These are phyloP conservation scores for Closterium sp. DNA, from an alignment of 139 green algal genomes.

Conservation along the genomic window DNA sequence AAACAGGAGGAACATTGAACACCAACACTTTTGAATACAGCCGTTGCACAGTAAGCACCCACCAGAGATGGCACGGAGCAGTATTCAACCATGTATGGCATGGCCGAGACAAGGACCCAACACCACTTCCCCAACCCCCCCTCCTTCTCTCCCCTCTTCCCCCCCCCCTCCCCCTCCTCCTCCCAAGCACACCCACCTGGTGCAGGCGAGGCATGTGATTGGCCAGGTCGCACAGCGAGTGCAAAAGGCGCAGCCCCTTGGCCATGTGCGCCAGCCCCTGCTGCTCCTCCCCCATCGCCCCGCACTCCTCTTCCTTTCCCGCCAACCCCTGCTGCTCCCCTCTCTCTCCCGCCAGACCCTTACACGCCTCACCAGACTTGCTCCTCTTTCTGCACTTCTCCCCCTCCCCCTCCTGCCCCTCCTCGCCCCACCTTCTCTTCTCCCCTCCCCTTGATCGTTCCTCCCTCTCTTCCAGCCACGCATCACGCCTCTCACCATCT, in stretches of 20 bases:
- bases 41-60: too few species aligned
- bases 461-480: not conserved
- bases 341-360: not conserved
- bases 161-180: too few species aligned
- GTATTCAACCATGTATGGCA: too few species aligned
- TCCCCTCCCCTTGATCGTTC: not conserved
- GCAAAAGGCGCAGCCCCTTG: not conserved
- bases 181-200: not conserved
- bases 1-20: too few species aligned
- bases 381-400: not conserved
- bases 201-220: not conserved
- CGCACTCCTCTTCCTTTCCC: not conserved
- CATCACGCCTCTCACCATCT: not conserved
- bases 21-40: too few species aligned
- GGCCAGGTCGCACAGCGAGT: not conserved
- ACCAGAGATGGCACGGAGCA: too few species aligned
- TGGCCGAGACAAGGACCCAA: too few species aligned
- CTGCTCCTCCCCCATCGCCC: not conserved
- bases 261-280: not conserved
- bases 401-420: not conserved
- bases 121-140: too few species aligned
- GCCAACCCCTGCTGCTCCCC: not conserved
- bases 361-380: not conserved
- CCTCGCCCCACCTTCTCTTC: not conserved
- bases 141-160: too few species aligned